Conservation (phyloP, 805 yeast species). For the Debaryomyces tyrocola region DNA sequence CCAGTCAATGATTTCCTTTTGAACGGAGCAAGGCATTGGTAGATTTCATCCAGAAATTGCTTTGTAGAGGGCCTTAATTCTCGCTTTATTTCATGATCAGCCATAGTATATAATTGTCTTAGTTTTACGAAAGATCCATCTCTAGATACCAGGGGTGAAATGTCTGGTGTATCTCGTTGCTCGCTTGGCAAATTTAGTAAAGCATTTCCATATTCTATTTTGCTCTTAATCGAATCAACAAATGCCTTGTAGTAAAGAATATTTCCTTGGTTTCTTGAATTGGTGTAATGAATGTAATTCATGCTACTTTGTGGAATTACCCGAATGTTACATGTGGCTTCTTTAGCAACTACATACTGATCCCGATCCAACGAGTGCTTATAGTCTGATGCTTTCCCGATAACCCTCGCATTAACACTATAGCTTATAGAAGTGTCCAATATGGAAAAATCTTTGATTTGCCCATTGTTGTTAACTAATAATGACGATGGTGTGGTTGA, state of each 20-base stretch:
- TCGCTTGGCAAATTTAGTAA: conserved; percentile 12
- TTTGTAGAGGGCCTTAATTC: conserved; percentile 12
- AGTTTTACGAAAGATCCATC: conserved; percentile 19
- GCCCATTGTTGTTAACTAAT: conserved; percentile 19
- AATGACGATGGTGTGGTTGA: conserved; percentile 21
- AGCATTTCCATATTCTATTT: conserved; percentile 23
- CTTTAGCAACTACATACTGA: conserved; percentile 38
- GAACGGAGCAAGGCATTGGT: conserved; percentile 31
- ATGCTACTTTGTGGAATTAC: conserved; percentile 31
- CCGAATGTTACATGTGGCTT: conserved; percentile 31
- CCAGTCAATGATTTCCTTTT: conserved; percentile 38
- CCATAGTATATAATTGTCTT: conserved; percentile 32
- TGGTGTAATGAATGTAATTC: conserved; percentile 14
- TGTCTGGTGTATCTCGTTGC: conserved; percentile 5
- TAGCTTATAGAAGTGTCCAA: conserved; percentile 36
- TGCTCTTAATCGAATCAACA: conserved; percentile 26
- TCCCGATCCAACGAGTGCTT: conserved; percentile 21
- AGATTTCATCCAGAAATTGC: conserved; percentile 21
- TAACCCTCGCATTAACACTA: conserved; percentile 39
- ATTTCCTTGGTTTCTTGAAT: conserved; percentile 15
- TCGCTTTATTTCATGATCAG: conserved; percentile 18
- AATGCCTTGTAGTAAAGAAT: conserved; percentile 35
- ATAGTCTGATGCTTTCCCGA: conserved; percentile 41
- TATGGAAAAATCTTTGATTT: conserved; percentile 34
- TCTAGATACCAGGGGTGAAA: conserved; percentile 21